A percentile compares a stretch with the other conserved stretches of the same genome.
These are phyloP conservation scores for Hypomontagnella submonticulosa DNA, from an alignment of 495 filamentous ascomycete species.

Conservation along the genomic window DNA sequence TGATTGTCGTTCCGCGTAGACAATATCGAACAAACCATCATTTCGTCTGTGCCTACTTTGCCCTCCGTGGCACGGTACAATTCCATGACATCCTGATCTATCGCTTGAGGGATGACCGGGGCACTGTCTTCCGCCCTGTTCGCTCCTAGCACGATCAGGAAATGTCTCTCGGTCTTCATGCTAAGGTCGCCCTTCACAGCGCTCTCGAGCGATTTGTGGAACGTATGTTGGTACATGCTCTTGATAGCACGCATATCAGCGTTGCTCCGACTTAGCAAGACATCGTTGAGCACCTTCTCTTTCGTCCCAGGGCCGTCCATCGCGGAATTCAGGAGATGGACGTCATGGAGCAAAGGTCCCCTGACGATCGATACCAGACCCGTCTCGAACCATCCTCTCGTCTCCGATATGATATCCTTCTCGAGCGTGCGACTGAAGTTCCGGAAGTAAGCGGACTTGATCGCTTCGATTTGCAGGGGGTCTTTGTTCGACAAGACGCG, in stretches of 20 bases:
- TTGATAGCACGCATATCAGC: conserved; percentile 88
- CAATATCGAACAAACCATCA: conserved; percentile 80
- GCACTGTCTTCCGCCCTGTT: conserved; percentile 77
- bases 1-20: conserved; percentile 78
- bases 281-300: conserved; percentile 84
- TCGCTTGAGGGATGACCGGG: conserved; percentile 73
- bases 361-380: conserved; percentile 76
- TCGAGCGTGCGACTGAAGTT: conserved; percentile 73
- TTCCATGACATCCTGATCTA: conserved; percentile 76
- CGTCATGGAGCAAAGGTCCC: conserved; percentile 80
- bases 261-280: conserved; percentile 83
- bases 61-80: conserved; percentile 79
- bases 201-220: conserved; percentile 66
- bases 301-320: conserved; percentile 86
- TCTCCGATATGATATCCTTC: conserved; percentile 80
- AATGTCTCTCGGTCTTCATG: conserved; percentile 84
- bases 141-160: conserved; percentile 78
- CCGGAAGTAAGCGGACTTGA: conserved; percentile 72
- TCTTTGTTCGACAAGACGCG: conserved; percentile 72
- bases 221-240: conserved; percentile 72
- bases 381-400: conserved; percentile 74
- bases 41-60: conserved; percentile 76
- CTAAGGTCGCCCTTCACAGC: conserved; percentile 83
- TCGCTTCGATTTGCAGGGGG: conserved; percentile 74
- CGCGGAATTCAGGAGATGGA: conserved; percentile 69